These are phyloP conservation scores for Rosa multiflora DNA, from an alignment of 306 rosid genomes.

Conservation along the genomic window DNA sequence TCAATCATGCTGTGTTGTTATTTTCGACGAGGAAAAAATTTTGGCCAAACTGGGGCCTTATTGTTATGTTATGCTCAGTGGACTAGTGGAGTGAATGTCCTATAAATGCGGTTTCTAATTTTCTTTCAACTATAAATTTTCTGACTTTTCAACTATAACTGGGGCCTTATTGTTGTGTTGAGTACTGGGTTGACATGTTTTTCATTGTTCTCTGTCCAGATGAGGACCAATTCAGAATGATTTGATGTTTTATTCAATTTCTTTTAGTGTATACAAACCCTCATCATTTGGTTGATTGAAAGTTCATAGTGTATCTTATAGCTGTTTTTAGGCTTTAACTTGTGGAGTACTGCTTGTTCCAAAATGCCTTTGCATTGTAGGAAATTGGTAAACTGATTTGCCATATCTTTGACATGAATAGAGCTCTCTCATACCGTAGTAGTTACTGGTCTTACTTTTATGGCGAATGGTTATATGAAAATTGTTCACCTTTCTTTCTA, in stretches of 20 bases:
- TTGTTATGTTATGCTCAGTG: neutral
- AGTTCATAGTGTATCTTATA: neutral
- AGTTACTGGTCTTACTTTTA: neutral
- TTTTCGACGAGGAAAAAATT: neutral
- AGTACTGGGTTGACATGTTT: constrained; percentile 1
- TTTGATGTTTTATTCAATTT: neutral
- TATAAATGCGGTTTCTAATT: neutral
- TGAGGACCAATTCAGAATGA: neutral
- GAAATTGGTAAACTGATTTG: neutral
- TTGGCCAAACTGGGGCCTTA: neutral
- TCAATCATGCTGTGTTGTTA: neutral
- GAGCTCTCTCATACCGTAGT: neutral
- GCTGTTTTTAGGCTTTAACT: neutral
- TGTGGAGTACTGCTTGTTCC: neutral
- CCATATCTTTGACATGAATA: neutral
- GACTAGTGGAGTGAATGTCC: neutral
- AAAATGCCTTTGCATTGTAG: neutral
- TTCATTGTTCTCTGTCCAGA: neutral
- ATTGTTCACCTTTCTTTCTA: constrained; percentile 12
- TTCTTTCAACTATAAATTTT: neutral
- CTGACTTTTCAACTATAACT: too few species aligned
- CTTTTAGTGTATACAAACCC: neutral
- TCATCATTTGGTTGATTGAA: neutral
- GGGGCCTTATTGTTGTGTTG: too few species aligned
- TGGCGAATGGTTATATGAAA: neutral